Evolutionary conservation across 2,329 filamentous ascomycete species (phyloP), one percentile per base, ranked within the genome.

Genomic region (Talaromyces sp.): DNA sequence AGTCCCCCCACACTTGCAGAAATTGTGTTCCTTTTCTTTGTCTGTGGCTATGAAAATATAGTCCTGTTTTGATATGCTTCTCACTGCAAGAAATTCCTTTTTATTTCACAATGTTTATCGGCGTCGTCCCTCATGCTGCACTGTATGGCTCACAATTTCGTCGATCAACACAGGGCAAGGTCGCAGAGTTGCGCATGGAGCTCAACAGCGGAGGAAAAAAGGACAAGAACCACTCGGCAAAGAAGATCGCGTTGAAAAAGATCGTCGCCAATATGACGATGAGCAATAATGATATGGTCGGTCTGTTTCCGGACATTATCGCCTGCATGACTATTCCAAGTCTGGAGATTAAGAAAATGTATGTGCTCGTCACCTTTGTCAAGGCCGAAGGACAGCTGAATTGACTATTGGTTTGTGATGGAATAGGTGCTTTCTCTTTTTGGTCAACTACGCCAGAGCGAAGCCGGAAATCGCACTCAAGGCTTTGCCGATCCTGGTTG

Each of bases 251-350:
- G 11, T 84, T 99, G 64, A 99, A 99, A 84, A 97, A 97, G 84
- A 98, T 99, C 68, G 95, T 99, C 69, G 95, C 95, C 74, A 99
- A 99, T 75, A 99, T 99, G 95, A 99, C 95, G 66, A 99, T 99
- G 95, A 98, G 93, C 85, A 99, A 99, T 80, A 99, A 98, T 73
- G 95, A 99, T 77, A 99, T 99, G 95, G 89, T 98, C 59, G 92
- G 91, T 43, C 82, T 99, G 57, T 99, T 99, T 69, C 92, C 93
- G 19, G 95, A 99, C 73, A 89, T 99, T 62, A 90, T 99, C 68
- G 87, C 83, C 64, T 98, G 93, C 81, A 99, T 99, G 95, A 87
- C 90, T 68, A 90, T 99, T 64, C 89, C 88, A 57, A 96, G 90
- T 70, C 80, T 99, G 74, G 95, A 99, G 78, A 97, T 99, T 78